Conservation (phyloP, 2,329 filamentous ascomycete genomes). For the Diaporthe ilicicola region DNA sequence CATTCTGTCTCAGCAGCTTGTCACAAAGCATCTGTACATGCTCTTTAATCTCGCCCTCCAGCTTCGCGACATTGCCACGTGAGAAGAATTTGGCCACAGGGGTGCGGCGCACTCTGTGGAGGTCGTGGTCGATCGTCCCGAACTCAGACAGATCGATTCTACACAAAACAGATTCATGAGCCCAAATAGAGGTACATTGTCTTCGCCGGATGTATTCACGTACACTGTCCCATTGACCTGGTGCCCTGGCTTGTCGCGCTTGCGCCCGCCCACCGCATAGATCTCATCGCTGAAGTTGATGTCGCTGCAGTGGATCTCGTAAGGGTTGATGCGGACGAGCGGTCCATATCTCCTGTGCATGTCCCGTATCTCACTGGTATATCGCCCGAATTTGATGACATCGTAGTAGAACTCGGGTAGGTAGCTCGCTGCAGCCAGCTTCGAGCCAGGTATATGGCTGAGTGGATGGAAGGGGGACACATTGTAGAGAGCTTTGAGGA, state of each 20-base stretch:
- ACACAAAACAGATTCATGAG: no score
- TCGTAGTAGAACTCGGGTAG: slow-evolving; percentile 47
- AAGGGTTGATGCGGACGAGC: slow-evolving; percentile 45
- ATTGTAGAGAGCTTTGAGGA: slow-evolving; percentile 23
- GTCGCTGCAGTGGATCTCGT: slow-evolving; percentile 44
- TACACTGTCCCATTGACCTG: slow-evolving; percentile 28
- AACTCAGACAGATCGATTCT: slow-evolving; percentile 25
- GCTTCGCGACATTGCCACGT: slow-evolving; percentile 28
- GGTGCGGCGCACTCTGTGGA: slow-evolving; percentile 34
- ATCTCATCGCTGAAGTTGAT: slow-evolving; percentile 41
- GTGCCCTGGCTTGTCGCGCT: slow-evolving; percentile 33
- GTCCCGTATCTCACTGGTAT: slow-evolving; percentile 40
- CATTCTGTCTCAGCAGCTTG: slow-evolving; percentile 31
- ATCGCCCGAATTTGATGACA: slow-evolving; percentile 40
- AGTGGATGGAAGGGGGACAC: slow-evolving; percentile 25
- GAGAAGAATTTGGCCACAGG: slow-evolving; percentile 38
- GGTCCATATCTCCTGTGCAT: slow-evolving; percentile 48
- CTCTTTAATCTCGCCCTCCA: slow-evolving; percentile 36
- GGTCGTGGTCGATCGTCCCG: slow-evolving; percentile 33
- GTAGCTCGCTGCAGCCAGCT: slow-evolving; percentile 42
- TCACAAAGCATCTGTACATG: slow-evolving; percentile 34
- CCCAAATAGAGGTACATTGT: not conserved
- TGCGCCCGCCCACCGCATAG: slow-evolving; percentile 33
- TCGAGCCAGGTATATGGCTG: slow-evolving; percentile 44
- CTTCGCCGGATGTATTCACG: not conserved